These are phyloP conservation scores for Gloeopeniophorella convolvens DNA, from an alignment of 768 basidiomycete genomes.

Conservation along the genomic window DNA sequence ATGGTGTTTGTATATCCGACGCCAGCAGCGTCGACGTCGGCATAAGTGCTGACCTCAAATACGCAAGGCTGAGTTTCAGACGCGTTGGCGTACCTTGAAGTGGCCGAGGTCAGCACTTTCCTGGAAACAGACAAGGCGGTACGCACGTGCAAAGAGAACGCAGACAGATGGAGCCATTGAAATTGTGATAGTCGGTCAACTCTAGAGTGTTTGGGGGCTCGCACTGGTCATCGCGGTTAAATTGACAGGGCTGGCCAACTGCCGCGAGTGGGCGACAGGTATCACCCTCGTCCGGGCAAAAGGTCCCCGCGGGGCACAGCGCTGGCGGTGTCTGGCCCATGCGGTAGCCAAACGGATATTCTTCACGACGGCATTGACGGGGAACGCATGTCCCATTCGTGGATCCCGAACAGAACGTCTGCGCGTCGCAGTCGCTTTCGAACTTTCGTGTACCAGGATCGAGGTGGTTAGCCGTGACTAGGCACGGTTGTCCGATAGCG, in stretches of 20 bases:
- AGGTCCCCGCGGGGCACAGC: constrained; percentile 13
- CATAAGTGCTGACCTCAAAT: constrained; percentile 36
- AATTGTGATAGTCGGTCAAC: constrained; percentile 9
- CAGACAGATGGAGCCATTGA: constrained; percentile 14
- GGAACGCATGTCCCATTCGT: constrained; percentile 16
- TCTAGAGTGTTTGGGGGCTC: constrained; percentile 3
- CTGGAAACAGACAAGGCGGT: neutral
- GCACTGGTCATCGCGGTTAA: constrained; percentile 21
- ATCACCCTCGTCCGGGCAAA: constrained; percentile 20
- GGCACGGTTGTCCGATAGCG: constrained; percentile 11
- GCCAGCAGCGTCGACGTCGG: constrained; percentile 9
- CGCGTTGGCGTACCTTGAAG: constrained; percentile 33
- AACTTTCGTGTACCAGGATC: constrained; percentile 18
- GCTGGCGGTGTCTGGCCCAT: constrained; percentile 4
- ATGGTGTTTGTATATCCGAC: constrained; percentile 12
- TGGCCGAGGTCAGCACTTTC: neutral
- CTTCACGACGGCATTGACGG: constrained; percentile 18
- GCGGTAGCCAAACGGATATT: constrained; percentile 15
- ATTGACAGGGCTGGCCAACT: constrained; percentile 16
- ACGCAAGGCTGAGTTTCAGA: constrained; percentile 34
- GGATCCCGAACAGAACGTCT: constrained; percentile 15
- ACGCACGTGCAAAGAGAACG: constrained; percentile 18
- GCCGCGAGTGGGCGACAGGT: constrained; percentile 11
- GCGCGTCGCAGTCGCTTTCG: constrained; percentile 16
- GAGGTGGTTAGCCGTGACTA: constrained; percentile 12